phyloP scores from a whole-genome alignment of 371 early-diverging fungal species.

The Amoeboaphelidium occidentale region DNA sequence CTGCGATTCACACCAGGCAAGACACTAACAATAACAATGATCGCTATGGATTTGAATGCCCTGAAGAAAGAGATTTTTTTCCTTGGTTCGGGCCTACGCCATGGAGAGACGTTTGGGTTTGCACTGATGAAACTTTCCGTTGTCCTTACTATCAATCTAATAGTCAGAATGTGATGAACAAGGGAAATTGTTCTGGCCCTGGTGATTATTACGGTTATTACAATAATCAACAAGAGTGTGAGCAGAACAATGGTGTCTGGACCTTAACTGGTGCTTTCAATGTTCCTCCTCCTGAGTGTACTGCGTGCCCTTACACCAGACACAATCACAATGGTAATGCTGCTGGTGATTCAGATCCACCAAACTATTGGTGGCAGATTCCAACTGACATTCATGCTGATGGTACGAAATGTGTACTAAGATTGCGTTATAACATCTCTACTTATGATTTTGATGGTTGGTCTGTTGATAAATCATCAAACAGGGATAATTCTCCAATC shows the following conservation, averaged over 20 bases:
- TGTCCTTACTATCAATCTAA: constrained; percentile 9
- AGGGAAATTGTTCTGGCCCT: constrained; percentile 9
- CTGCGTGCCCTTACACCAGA: constrained; percentile 6
- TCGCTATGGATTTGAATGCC: constrained; percentile 14
- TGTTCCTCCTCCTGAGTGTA: constrained; percentile 7
- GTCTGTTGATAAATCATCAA: constrained; percentile 3
- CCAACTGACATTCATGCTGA: constrained; percentile 8
- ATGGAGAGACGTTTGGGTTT: constrained; percentile 13
- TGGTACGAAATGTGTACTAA: constrained; percentile 8
- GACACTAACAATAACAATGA: constrained; percentile 5
- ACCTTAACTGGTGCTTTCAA: constrained; percentile 1
- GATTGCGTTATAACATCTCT: constrained; percentile 15
- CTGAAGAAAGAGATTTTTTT: constrained; percentile 16
- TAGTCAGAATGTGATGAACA: constrained; percentile 9
- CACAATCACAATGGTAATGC: constrained; percentile 10
- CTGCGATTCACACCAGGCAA: constrained; percentile 14
- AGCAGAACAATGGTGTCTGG: constrained; percentile 4
- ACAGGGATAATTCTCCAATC: constrained; percentile 7
- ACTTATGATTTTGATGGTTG: constrained; percentile 5
- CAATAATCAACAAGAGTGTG: constrained; percentile 9
- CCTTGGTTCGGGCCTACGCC: constrained; percentile 14
- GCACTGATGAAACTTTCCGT: constrained; percentile 4
- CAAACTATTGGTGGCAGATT: constrained; percentile 9
- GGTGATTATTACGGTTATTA: no score
- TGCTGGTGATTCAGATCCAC: background rate